Conservation (phyloP, 495 filamentous ascomycete genomes). For the Hypoxylon fuscum region DNA sequence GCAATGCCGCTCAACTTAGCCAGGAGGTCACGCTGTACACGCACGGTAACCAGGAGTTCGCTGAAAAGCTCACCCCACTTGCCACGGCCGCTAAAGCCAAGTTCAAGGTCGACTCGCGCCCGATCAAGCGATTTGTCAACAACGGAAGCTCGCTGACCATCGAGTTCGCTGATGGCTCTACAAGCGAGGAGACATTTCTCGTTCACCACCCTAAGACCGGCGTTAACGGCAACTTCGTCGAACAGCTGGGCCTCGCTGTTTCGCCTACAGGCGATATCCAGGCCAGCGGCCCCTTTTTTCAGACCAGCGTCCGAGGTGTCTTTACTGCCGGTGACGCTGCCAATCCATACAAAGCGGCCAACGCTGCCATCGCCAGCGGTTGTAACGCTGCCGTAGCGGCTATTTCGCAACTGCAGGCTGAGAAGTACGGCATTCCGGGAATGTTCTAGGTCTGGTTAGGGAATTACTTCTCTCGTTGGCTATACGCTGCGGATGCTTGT, state of each 20-base stretch:
- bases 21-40: slow-evolving; percentile 32
- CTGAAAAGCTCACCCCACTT: slow-evolving; percentile 4
- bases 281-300: slow-evolving; percentile 9
- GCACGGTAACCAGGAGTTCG: slow-evolving; percentile 27
- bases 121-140: slow-evolving; percentile 17
- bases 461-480: no score
- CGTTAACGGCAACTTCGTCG: slow-evolving; percentile 16
- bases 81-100: not conserved
- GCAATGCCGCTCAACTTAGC: slow-evolving; percentile 22
- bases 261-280: slow-evolving; percentile 25
- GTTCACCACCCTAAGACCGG: slow-evolving; percentile 18
- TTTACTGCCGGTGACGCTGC: slow-evolving; percentile 40
- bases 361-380: slow-evolving; percentile 12
- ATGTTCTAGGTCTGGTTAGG: no score
- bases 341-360: slow-evolving; percentile 3
- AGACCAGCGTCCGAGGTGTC: slow-evolving; percentile 35
- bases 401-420: slow-evolving; percentile 10
- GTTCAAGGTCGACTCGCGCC: slow-evolving; percentile 20
- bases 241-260: slow-evolving; percentile 30
- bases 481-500: no score
- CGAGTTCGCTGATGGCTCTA: slow-evolving; percentile 13
- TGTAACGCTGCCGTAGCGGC: slow-evolving; percentile 11
- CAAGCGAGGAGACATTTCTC: slow-evolving; percentile 3
- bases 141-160: slow-evolving; percentile 8
- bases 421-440: not conserved